A percentile compares a stretch with the other conserved stretches of the same genome.
Evolutionary conservation across 2,329 filamentous ascomycete species (phyloP).

Genomic region (Beauveria caledonica): DNA sequence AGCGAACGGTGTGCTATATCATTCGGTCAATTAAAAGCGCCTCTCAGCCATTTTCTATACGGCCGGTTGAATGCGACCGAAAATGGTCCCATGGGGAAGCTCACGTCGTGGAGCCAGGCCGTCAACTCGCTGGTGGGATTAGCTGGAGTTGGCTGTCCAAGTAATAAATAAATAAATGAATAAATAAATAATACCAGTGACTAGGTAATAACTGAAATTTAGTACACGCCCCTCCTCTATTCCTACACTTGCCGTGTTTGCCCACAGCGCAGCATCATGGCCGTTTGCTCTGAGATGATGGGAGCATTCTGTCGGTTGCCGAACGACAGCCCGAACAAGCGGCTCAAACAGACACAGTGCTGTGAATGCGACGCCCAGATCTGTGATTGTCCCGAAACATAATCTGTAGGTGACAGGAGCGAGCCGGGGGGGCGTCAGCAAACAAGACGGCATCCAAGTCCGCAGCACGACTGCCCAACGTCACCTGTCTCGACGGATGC

Average conservation of each 20-base stretch:
- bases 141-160: neutral
- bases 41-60: constrained; percentile 8
- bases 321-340: neutral
- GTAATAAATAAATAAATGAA: no score
- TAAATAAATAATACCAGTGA: no score
- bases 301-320: neutral
- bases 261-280: neutral
- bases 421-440: neutral
- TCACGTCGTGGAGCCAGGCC: neutral
- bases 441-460: neutral
- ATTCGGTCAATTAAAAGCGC: constrained; percentile 10
- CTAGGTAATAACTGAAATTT: no score
- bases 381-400: neutral
- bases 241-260: neutral
- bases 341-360: neutral
- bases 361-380: neutral
- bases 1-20: no score
- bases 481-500: neutral
- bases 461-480: neutral
- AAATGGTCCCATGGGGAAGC: constrained; percentile 3
- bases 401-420: no score
- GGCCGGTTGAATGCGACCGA: neutral
- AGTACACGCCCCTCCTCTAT: no score
- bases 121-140: neutral
- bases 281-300: no score